Base-by-base conservation (phyloP, 768 basidiomycete species). In the Lactarius hengduanensis region DNA sequence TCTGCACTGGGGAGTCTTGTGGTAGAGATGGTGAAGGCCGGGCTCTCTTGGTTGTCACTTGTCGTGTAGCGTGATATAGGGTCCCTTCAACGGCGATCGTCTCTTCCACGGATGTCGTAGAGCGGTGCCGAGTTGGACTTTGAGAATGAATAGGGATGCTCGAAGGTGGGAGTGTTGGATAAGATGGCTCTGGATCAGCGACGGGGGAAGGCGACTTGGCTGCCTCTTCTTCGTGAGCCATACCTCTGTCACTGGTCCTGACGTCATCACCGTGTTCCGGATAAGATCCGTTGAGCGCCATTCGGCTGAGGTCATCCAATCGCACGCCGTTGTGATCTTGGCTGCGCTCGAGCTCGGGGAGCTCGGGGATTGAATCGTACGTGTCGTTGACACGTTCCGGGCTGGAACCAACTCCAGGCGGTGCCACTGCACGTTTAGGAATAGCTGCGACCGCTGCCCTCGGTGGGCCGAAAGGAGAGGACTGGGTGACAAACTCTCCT, bases 121-220 rank as follows among this genome's bases (percentile, higher is more conserved):
- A 57, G 38, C 9, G 30, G n/a, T 34, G 28, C 56, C 61, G 62
- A 55, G 5, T 28, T 16, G 61, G 61, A 53, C 22, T 50, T 13
- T 40, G 65, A 41, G 65, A 66, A 32, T 57, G 40, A 53, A 66
- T 62, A 16, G 66, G 66, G 50, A 45, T 28, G 53, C 66, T 67
- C 34, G 66, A 67, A 15, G 66, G 66, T 22, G 66, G 66, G 36
- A 56, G 57, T 11, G 50, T 57, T 56, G 50, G 45, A 28, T 41
- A 41, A 9, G 65, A 57, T 26, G 9, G 43, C 22, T 50, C 40
- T 26, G 41, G 45, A 4, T 43, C 11, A 20, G 15, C 34, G 47
- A 11, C 13, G 4, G 22, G 30, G 2, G 38, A 47, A 40, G 36
- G 20, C 26, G 11, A 54, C 16, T 15, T 32, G 1, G 22, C 20